Percentiles rank a stretch among this genome's conserved stretches.
These are phyloP conservation scores for Saccharomycopsis sp. DNA, from an alignment of 805 yeast species.

Conservation along the genomic window DNA sequence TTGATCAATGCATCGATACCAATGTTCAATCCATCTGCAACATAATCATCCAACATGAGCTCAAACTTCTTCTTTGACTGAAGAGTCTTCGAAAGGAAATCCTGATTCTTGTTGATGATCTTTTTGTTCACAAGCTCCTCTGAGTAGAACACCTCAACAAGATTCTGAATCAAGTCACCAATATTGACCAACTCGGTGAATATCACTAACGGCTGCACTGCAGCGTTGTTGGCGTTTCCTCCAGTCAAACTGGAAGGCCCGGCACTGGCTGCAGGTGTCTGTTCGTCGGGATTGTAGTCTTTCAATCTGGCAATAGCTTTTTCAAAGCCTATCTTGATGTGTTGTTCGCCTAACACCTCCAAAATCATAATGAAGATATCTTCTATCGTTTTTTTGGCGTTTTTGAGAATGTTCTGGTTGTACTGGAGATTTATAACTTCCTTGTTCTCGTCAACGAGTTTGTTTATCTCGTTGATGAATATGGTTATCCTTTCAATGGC, in stretches of 20 bases:
- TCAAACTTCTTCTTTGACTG: conserved; percentile 80
- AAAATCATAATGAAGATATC: conserved; percentile 65
- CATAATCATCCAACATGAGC: conserved; percentile 72
- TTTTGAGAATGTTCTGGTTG: conserved; percentile 25
- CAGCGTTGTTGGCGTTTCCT: neutral
- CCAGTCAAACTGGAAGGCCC: conserved; percentile 10
- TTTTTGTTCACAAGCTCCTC: conserved; percentile 58
- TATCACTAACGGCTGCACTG: conserved; percentile 78
- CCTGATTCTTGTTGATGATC: conserved; percentile 63
- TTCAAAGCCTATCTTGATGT: conserved; percentile 77
- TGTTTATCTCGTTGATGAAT: conserved; percentile 30
- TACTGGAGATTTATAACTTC: conserved; percentile 29
- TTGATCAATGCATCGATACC: conserved; percentile 84
- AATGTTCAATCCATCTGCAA: conserved; percentile 88
- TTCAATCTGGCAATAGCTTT: conserved; percentile 67
- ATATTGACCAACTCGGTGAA: conserved; percentile 88
- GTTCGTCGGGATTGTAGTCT: conserved; percentile 57
- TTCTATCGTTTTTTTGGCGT: conserved; percentile 42
- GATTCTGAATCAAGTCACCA: conserved; percentile 88
- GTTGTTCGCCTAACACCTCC: conserved; percentile 58
- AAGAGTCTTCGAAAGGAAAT: conserved; percentile 70
- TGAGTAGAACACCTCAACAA: conserved; percentile 84
- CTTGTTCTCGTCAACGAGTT: conserved; percentile 24
- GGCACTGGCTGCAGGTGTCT: conserved; percentile 26
- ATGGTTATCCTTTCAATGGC: conserved; percentile 53